Evolutionary conservation across 2,329 filamentous ascomycete species (phyloP), one percentile per base, ranked within the genome.

Genomic region (Ophiocordyceps camponoti-floridani): DNA sequence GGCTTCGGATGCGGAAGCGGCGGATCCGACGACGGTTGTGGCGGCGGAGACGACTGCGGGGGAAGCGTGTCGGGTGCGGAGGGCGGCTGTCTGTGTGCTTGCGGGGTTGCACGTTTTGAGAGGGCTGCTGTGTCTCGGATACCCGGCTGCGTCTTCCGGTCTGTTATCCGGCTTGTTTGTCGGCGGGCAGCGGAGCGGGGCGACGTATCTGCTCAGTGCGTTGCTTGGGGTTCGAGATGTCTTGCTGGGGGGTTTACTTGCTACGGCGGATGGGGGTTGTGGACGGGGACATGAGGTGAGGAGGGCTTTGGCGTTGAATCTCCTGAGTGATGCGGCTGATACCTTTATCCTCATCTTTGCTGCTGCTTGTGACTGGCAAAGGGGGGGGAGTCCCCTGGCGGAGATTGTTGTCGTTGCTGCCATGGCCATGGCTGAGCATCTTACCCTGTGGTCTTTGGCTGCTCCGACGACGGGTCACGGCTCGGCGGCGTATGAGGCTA

Each of bases 261-360:
- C 54, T 41, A 53, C 52, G 28, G 52, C 56, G 42, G 55, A 58
- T 30, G 3, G 4, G 43, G 38, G 45, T 35, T 23, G 49, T 46
- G 18, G 45, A 16, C 50, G 47, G 27, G 52, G 33, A 16, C 42
- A 53, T 43, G 58, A 60, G 42, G 49, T 56, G 5, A 52, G 53
- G 31, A 54, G 58, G 44, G 57, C 58, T 3, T 49, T 61, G 28
- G 53, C 54, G 11, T 50, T 52, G 23, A 57, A 53, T 38, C 50
- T 61, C 5, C 53, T 59, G 19, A 58, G 56, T 48, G 58, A 61
- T 51, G 56, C 56, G 46, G 52, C 58, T 40, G 58, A 60, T 50
- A 55, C 58, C 6, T 59, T 58, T 27, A 53, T 59, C 37, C 51
- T 60, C 44, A 58, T 61, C 42, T 60, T 61, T 44, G 57, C 56